Percentiles rank a stretch among this genome's conserved stretches.
Conservation (phyloP, 768 basidiomycete genomes). For the Panus rudis region DNA sequence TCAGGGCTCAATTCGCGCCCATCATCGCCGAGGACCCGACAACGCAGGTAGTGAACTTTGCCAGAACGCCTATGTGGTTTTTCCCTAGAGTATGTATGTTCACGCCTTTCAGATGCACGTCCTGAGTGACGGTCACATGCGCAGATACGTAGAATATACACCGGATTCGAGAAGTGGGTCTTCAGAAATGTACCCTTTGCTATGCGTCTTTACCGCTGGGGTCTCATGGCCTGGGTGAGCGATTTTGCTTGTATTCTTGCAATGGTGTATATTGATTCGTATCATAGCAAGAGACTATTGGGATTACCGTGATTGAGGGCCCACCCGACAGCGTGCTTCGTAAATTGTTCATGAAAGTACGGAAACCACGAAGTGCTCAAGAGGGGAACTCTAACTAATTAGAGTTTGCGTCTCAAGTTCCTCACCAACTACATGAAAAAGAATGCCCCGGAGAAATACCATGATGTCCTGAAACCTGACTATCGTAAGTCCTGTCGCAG, state of each 20-base stretch:
- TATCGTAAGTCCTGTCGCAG: constrained; percentile 18
- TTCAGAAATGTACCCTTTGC: constrained; percentile 12
- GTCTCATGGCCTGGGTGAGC: constrained; percentile 9
- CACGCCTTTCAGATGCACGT: background rate
- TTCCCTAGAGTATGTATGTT: constrained; percentile 12
- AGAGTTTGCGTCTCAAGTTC: background rate
- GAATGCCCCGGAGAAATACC: constrained; percentile 23
- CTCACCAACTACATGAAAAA: constrained; percentile 14
- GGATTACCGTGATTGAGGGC: background rate
- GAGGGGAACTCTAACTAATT: background rate
- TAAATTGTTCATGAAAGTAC: background rate
- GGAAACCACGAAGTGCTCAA: background rate
- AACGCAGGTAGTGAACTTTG: constrained; percentile 21
- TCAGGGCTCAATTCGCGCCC: constrained; percentile 24
- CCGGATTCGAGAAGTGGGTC: constrained; percentile 11
- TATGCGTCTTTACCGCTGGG: constrained; percentile 3
- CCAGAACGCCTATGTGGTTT: constrained; percentile 23
- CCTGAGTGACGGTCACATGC: background rate
- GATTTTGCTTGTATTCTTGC: background rate
- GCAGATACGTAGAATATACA: constrained; percentile 6
- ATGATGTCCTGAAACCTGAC: constrained; percentile 20
- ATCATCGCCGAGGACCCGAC: constrained; percentile 16
- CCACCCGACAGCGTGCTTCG: background rate
- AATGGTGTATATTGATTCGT: background rate
- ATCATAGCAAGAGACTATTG: background rate